Percentiles rank a stretch among this genome's conserved stretches.
These are phyloP conservation scores for Galeopsis tetrahit DNA, from an alignment of 257 asterid species.

Conservation along the genomic window DNA sequence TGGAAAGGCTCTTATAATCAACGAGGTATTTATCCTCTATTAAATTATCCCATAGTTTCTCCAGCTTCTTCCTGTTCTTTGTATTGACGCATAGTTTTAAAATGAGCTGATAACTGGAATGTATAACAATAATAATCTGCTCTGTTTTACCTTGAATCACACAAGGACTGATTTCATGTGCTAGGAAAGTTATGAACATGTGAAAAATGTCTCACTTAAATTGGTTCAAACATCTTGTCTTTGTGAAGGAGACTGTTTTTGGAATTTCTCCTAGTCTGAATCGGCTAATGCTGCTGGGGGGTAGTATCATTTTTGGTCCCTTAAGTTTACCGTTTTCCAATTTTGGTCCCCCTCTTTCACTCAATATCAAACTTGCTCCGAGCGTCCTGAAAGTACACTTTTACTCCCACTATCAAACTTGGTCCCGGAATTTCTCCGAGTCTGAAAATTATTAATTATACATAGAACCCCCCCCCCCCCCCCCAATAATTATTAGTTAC, in stretches of 20 bases:
- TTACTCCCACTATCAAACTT: no score
- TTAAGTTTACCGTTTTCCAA: no score
- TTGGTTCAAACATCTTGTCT: background rate
- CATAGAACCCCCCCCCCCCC: no score
- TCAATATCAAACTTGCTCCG: no score
- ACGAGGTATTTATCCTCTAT: constrained; percentile 62
- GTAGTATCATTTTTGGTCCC: no score
- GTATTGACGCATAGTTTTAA: constrained; percentile 5
- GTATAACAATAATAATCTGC: constrained; percentile 3
- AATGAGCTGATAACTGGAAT: background rate
- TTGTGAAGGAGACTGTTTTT: background rate
- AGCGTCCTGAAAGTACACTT: no score
- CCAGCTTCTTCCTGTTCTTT: constrained; percentile 15
- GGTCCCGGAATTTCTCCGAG: no score
- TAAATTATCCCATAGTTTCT: constrained; percentile 26
- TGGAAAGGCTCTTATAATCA: constrained; percentile 89
- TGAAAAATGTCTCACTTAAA: constrained; percentile 5
- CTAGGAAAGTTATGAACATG: constrained; percentile 6
- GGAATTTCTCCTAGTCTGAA: constrained; percentile 22
- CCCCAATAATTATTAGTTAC: no score
- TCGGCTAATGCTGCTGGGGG: no score
- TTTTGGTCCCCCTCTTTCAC: no score
- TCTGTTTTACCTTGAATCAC: background rate
- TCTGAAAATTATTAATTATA: no score
- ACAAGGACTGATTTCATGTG: background rate